Percentiles rank a stretch among this genome's conserved stretches.
These are phyloP conservation scores for Achlya hypogyna DNA, from an alignment of 352 stramenopile species.

Conservation along the genomic window DNA sequence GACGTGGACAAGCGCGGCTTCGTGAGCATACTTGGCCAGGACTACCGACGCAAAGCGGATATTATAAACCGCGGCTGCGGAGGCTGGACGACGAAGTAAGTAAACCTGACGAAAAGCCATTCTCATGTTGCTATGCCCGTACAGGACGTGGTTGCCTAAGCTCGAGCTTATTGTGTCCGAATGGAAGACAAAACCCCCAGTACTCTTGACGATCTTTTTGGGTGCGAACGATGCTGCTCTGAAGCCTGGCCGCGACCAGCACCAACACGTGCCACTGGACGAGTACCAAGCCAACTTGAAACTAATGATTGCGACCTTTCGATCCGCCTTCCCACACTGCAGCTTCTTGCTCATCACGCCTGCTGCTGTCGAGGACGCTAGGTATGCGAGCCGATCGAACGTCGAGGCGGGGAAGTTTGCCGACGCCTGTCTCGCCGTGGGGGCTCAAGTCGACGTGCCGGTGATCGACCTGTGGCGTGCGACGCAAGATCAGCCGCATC, in stretches of 20 bases:
- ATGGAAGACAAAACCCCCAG: background rate
- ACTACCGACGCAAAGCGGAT: slow-evolving; percentile 16
- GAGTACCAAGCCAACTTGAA: background rate
- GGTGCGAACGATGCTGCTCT: slow-evolving; percentile 14
- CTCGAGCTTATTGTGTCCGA: background rate
- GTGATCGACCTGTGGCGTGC: slow-evolving; percentile 4
- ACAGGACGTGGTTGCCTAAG: background rate
- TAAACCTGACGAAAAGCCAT: background rate
- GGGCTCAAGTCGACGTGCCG: background rate
- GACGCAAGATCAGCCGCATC: background rate
- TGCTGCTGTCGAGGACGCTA: background rate
- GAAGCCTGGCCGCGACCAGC: background rate
- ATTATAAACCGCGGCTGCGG: slow-evolving; percentile 49
- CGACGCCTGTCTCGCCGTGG: background rate
- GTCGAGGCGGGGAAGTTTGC: background rate
- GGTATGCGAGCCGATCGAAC: background rate
- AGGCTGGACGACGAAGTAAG: slow-evolving; percentile 50
- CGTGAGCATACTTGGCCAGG: background rate
- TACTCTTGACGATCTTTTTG: slow-evolving; percentile 13
- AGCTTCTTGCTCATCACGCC: slow-evolving; percentile 7
- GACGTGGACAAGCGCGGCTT: background rate
- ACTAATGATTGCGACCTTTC: background rate
- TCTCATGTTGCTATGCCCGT: background rate
- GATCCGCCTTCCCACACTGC: background rate
- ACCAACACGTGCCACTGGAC: slow-evolving; percentile 7